A percentile compares a stretch with the other conserved stretches of the same genome.
Evolutionary conservation across 192 early-diverging fungal species (phyloP).

Genomic region (Umbelopsis sp.): DNA sequence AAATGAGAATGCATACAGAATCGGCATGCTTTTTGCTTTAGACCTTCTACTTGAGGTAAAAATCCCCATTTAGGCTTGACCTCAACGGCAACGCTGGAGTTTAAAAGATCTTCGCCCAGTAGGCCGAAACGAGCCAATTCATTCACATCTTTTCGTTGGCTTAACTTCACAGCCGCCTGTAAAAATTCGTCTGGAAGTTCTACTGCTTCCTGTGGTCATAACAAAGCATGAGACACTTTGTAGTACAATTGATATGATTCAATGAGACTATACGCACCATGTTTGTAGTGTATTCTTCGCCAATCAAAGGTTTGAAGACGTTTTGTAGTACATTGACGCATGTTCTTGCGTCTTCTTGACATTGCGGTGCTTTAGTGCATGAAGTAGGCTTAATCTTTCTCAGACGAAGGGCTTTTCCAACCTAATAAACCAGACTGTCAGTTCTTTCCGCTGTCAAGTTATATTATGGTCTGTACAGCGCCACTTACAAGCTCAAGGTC

Average conservation of each 20-base stretch:
- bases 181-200: neutral
- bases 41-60: conserved; percentile 40
- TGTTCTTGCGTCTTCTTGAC: neutral
- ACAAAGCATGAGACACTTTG: no score
- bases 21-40: conserved; percentile 60
- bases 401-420: conserved; percentile 1
- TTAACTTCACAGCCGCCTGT: neutral
- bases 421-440: neutral
- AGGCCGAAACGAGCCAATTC: neutral
- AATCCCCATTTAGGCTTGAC: conserved; percentile 72
- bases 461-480: neutral
- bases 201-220: neutral
- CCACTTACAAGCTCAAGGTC: conserved; percentile 25
- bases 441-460: neutral
- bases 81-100: neutral
- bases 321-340: neutral
- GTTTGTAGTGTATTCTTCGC: neutral
- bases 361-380: neutral
- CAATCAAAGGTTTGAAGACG: neutral
- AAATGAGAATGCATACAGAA: conserved; percentile 71
- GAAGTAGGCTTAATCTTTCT: neutral
- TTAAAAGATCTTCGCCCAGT: neutral
- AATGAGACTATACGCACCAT: neutral
- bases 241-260: no score
- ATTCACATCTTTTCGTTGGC: neutral